phyloP scores from a whole-genome alignment of 208 protist genomes.

The Acanthamoeba rhysodes region DNA sequence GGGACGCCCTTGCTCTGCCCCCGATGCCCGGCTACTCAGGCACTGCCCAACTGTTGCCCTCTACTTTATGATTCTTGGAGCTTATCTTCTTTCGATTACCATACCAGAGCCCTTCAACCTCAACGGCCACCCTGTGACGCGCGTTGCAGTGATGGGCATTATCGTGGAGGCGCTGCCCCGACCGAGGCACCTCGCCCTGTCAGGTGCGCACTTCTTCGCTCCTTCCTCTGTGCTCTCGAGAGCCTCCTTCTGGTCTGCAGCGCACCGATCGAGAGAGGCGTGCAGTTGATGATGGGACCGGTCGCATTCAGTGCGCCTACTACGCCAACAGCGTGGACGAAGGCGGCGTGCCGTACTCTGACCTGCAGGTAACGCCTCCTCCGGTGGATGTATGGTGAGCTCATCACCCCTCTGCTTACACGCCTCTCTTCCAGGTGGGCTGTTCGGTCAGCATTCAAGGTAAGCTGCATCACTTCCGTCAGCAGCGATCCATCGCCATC shows the following conservation, averaged over 20 bases:
- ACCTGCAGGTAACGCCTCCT: not conserved
- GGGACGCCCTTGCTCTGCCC: not conserved
- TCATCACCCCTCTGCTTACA: not conserved
- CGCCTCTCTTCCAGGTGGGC: not conserved
- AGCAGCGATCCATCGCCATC: not conserved
- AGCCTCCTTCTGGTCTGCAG: not conserved
- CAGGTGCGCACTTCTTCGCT: not conserved
- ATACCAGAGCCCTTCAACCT: conserved; percentile 7
- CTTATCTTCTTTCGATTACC: no score
- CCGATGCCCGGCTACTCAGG: not conserved
- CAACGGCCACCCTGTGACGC: conserved; percentile 1
- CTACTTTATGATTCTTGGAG: not conserved
- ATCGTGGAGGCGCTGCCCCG: conserved; percentile 19
- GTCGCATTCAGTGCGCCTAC: conserved; percentile 14
- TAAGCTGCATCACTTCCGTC: not conserved
- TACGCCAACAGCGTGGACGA: not conserved
- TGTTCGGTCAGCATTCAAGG: conserved; percentile 30
- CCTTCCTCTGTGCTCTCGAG: not conserved
- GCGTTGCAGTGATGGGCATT: conserved; percentile 17
- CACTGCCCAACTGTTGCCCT: not conserved
- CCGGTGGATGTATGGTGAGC: no score
- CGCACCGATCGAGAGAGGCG: not conserved
- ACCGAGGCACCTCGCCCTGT: not conserved
- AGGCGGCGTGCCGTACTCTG: not conserved
- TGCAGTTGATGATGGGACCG: conserved; percentile 14